Conservation (phyloP, 2,329 filamentous ascomycete species). For the Fonsecaea erecta region DNA sequence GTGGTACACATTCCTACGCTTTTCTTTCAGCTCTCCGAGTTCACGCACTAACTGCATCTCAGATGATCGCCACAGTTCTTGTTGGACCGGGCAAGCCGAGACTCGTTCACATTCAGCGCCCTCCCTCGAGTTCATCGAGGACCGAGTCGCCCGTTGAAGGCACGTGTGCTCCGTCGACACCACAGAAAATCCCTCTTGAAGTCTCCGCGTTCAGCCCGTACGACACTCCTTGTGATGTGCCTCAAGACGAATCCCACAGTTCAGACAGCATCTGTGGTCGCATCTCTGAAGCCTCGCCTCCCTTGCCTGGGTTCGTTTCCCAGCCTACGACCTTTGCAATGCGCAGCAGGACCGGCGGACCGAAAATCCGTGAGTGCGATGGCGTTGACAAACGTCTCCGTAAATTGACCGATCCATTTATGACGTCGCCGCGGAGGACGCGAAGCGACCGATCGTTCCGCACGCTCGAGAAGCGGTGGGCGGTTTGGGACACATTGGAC, state of each 20-base stretch:
- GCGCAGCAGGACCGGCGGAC: slow-evolving; percentile 11
- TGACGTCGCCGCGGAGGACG: slow-evolving; percentile 13
- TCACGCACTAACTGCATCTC: background rate
- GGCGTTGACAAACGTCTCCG: background rate
- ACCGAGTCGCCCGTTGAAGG: slow-evolving; percentile 1
- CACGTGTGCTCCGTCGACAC: slow-evolving; percentile 21
- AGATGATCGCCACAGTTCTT: slow-evolving; percentile 34
- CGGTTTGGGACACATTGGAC: background rate
- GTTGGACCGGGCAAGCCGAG: slow-evolving; percentile 35
- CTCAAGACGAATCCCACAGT: slow-evolving; percentile 12
- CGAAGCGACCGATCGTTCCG: slow-evolving; percentile 11
- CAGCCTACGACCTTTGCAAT: slow-evolving; percentile 11
- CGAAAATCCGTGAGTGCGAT: slow-evolving; percentile 19
- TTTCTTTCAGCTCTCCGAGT: background rate
- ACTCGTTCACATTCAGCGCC: slow-evolving; percentile 36
- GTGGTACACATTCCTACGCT: slow-evolving; percentile 15
- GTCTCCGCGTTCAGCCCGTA: slow-evolving; percentile 36
- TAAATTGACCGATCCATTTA: slow-evolving; percentile 26
- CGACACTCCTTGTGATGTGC: slow-evolving; percentile 29
- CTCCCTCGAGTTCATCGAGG: slow-evolving; percentile 19
- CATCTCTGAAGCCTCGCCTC: background rate
- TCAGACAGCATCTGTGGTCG: background rate
- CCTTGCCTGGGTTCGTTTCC: slow-evolving; percentile 13
- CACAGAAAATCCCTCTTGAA: slow-evolving; percentile 23
- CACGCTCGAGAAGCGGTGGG: slow-evolving; percentile 6